A percentile compares a stretch with the other conserved stretches of the same genome.
phyloP scores from a whole-genome alignment of 2,329 filamentous ascomycete species.

The Fusarium sp. region DNA sequence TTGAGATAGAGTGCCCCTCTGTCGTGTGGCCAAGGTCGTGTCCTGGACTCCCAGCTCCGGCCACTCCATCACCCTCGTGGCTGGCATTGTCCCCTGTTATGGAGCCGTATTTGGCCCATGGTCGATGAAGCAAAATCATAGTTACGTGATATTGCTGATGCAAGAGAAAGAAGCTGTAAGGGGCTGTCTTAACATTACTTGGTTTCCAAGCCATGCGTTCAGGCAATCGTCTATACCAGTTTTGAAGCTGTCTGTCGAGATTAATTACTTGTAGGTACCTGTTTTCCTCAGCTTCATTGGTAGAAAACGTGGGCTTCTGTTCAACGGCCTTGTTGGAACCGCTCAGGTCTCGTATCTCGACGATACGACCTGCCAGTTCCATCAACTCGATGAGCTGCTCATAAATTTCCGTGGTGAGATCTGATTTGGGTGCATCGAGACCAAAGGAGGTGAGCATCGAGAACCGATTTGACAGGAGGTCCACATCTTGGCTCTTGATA shows the following conservation, averaged over 20 bases:
- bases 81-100: conserved; percentile 46
- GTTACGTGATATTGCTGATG: conserved; percentile 65
- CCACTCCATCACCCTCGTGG: conserved; percentile 40
- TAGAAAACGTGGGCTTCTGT: conserved; percentile 44
- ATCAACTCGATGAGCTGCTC: conserved; percentile 64
- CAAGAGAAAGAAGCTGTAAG: conserved; percentile 61
- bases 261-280: conserved; percentile 61
- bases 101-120: conserved; percentile 61
- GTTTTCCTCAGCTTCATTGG: conserved; percentile 52
- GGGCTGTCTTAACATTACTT: conserved; percentile 60
- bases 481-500: conserved; percentile 62
- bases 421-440: conserved; percentile 27
- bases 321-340: conserved; percentile 47
- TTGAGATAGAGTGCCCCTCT: conserved; percentile 38
- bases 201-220: conserved; percentile 59
- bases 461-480: conserved; percentile 57
- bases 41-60: conserved; percentile 18
- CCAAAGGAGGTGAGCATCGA: conserved; percentile 52
- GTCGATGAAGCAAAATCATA: conserved; percentile 62
- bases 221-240: conserved; percentile 62
- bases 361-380: conserved; percentile 62
- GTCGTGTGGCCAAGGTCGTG: conserved; percentile 32
- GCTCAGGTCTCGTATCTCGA: conserved; percentile 54
- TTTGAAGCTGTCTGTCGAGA: conserved; percentile 62
- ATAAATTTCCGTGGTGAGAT: conserved; percentile 53